Evolutionary conservation across 129 eudicot species (phyloP).

Genomic region (Saussurea involucrata): DNA sequence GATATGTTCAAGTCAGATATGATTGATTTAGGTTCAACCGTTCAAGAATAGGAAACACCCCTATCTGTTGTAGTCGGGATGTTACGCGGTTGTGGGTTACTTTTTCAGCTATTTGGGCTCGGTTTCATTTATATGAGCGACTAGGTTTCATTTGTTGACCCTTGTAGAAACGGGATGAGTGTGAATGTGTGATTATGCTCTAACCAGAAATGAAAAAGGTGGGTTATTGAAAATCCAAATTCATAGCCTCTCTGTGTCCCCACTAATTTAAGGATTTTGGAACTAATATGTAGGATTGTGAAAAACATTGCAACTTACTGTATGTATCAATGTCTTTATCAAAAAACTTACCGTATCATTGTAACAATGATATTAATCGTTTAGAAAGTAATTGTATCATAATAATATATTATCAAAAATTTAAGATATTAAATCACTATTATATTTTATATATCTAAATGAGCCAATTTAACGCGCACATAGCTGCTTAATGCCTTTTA

Average conservation of each 20-base stretch:
- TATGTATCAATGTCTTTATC: background rate
- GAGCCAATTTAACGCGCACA: background rate
- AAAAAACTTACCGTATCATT: background rate
- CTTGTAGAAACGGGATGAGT: background rate
- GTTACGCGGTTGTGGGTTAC: background rate
- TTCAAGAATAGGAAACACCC: background rate
- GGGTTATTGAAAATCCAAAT: background rate
- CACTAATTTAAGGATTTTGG: background rate
- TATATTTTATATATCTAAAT: background rate
- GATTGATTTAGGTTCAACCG: background rate
- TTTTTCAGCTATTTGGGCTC: background rate
- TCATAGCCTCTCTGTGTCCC: background rate
- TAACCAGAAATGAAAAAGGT: background rate
- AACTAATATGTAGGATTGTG: background rate
- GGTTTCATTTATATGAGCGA: background rate
- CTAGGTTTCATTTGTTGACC: background rate
- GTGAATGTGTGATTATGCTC: background rate
- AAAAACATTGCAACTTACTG: background rate
- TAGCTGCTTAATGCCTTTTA: background rate
- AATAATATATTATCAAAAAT: background rate
- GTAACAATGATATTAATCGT: background rate
- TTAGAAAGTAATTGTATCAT: conserved; percentile 1
- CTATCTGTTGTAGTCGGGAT: background rate
- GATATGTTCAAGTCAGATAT: background rate
- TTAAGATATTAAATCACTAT: background rate